Evolutionary conservation across 2,329 filamentous ascomycete genomes (phyloP).

Genomic region (Apiospora marii): DNA sequence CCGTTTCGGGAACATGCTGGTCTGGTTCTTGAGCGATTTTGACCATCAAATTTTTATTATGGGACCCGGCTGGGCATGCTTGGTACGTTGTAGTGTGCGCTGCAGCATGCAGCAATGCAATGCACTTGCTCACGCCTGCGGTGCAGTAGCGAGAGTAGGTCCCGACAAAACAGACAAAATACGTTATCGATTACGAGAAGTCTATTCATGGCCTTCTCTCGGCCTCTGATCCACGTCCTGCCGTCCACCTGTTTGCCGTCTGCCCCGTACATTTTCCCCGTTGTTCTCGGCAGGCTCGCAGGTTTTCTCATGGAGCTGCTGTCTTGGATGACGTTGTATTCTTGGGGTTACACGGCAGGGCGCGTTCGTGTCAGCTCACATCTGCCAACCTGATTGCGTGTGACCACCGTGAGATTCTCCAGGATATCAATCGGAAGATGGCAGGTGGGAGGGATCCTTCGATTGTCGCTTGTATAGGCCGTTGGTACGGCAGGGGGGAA

Average conservation of each 20-base stretch:
- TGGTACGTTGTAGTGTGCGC: not conserved
- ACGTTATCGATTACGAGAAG: not conserved
- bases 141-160: not conserved
- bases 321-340: conserved; percentile 10
- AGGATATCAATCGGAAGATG: conserved; percentile 13
- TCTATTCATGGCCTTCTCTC: not conserved
- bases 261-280: conserved; percentile 12
- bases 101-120: not conserved
- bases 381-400: not conserved
- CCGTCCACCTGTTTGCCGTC: not conserved
- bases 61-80: not conserved
- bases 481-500: not conserved
- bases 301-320: conserved; percentile 6
- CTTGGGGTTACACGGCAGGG: not conserved
- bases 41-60: conserved; percentile 18
- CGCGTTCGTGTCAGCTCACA: not conserved
- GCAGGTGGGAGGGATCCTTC: not conserved
- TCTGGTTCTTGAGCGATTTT: not conserved
- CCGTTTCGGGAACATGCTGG: conserved; percentile 18
- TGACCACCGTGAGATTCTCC: not conserved
- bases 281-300: not conserved
- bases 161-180: not conserved
- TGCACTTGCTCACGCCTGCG: not conserved
- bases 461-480: not conserved
- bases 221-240: not conserved